These are phyloP conservation scores for Ensete ventricosum DNA, from an alignment of 176 grass and related monocot species.

Conservation along the genomic window DNA sequence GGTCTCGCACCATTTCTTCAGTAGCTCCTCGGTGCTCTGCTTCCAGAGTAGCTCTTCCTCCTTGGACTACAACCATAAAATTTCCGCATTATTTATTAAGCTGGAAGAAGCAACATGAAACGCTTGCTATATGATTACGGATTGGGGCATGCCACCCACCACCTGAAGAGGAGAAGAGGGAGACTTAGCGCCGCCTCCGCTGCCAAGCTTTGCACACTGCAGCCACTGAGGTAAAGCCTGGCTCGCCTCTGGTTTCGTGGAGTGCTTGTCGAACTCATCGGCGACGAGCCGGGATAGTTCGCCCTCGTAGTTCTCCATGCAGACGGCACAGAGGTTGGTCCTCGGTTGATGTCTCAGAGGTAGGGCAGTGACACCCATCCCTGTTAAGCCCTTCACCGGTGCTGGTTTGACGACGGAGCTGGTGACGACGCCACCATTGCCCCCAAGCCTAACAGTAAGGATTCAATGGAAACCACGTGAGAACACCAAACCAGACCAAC, in stretches of 20 bases:
- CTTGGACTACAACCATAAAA: conserved; percentile 36
- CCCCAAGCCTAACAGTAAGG: conserved; percentile 31
- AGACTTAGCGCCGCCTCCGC: not conserved
- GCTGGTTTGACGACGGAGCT: conserved; percentile 35
- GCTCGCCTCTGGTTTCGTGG: conserved; percentile 19
- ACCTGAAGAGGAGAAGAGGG: conserved; percentile 26
- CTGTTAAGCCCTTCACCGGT: conserved; percentile 14
- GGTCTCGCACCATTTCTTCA: conserved; percentile 61
- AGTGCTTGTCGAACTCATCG: conserved; percentile 25
- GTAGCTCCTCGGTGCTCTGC: conserved; percentile 46
- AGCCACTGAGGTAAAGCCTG: conserved; percentile 64
- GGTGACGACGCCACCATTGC: conserved; percentile 38
- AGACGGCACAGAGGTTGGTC: conserved; percentile 39
- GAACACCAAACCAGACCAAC: not conserved
- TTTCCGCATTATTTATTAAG: not conserved
- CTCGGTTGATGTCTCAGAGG: conserved; percentile 6
- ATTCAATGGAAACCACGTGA: not conserved
- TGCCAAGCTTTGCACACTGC: not conserved
- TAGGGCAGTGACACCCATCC: conserved; percentile 13
- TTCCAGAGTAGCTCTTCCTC: conserved; percentile 57
- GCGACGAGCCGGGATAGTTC: conserved; percentile 49
- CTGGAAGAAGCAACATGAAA: not conserved
- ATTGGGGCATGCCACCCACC: too few relatives aligned
- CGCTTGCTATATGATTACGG: too few relatives aligned
- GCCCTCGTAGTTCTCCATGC: conserved; percentile 44